phyloP scores from a whole-genome alignment of 345 rosid genomes.

The Clarkia xantiana region DNA sequence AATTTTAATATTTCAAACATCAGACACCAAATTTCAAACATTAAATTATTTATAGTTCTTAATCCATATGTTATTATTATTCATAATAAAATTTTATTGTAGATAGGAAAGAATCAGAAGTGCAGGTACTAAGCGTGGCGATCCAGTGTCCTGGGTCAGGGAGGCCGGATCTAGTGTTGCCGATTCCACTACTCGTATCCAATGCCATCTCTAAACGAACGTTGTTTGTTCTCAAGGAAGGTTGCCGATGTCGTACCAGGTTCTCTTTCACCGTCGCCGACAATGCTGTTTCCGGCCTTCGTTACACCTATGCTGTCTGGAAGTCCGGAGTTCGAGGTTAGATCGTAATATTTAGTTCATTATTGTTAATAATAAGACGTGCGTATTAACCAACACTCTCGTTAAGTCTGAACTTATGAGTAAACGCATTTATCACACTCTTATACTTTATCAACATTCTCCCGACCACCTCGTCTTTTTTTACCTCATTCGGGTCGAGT shows the following conservation, averaged over 20 bases:
- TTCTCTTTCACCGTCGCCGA: conserved; percentile 16
- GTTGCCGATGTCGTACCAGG: conserved; percentile 14
- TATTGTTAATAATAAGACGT: no score
- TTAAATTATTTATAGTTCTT: no score
- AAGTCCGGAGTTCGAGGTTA: conserved; percentile 23
- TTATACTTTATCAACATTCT: no score
- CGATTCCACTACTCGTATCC: conserved; percentile 8
- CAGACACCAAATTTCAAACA: no score
- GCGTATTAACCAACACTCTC: no score
- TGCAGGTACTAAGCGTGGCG: conserved; percentile 14
- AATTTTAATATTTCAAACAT: no score
- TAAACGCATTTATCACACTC: no score
- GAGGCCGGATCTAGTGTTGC: conserved; percentile 15
- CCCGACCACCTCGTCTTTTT: no score
- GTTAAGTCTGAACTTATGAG: no score
- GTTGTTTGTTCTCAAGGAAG: conserved; percentile 21
- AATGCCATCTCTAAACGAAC: conserved; percentile 12
- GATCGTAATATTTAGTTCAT: background rate
- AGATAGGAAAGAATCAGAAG: conserved; percentile 15
- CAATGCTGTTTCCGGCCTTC: conserved; percentile 17
- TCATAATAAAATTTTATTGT: background rate
- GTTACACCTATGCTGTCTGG: conserved; percentile 22
- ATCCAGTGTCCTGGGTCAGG: conserved; percentile 18
- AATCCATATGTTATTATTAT: no score
- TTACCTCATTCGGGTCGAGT: no score